Evolutionary conservation across 1,284 basidiomycete species (phyloP).

Genomic region (Gymnopus androsaceus): DNA sequence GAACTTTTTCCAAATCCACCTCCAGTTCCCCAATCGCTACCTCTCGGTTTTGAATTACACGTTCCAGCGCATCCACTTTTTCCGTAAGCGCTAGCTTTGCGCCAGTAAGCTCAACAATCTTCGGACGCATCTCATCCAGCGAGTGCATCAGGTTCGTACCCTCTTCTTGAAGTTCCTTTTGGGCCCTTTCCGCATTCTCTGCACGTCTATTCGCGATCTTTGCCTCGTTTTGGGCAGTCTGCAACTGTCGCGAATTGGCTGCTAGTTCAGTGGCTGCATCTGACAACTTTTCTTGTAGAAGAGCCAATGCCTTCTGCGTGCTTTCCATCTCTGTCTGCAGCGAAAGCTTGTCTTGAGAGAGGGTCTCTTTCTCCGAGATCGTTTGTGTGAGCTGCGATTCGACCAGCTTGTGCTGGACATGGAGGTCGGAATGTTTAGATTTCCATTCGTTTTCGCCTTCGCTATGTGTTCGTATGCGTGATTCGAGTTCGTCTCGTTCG

Average conservation of each 20-base stretch:
- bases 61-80: slow-evolving; percentile 56
- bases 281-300: slow-evolving; percentile 60
- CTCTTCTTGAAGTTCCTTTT: slow-evolving; percentile 71
- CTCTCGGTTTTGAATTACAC: slow-evolving; percentile 56
- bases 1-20: slow-evolving; percentile 52
- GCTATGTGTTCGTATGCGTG: slow-evolving; percentile 41
- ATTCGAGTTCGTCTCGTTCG: slow-evolving; percentile 59
- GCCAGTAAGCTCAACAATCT: slow-evolving; percentile 76
- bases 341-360: slow-evolving; percentile 49
- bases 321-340: slow-evolving; percentile 50
- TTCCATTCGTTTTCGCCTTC: slow-evolving; percentile 48
- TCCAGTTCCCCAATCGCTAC: slow-evolving; percentile 63
- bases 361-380: slow-evolving; percentile 46
- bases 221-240: slow-evolving; percentile 62
- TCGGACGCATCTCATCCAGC: slow-evolving; percentile 83
- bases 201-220: slow-evolving; percentile 61
- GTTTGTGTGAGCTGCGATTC: slow-evolving; percentile 45
- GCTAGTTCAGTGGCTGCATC: slow-evolving; percentile 55
- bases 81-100: slow-evolving; percentile 69
- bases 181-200: slow-evolving; percentile 71
- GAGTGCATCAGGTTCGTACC: slow-evolving; percentile 72
- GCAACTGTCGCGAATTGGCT: slow-evolving; percentile 55
- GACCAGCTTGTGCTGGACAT: slow-evolving; percentile 40
- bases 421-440: slow-evolving; percentile 46
- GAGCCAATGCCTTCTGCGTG: slow-evolving; percentile 45